Conservation (phyloP, 805 yeast genomes). For the Saccharomycopsis sp. region DNA sequence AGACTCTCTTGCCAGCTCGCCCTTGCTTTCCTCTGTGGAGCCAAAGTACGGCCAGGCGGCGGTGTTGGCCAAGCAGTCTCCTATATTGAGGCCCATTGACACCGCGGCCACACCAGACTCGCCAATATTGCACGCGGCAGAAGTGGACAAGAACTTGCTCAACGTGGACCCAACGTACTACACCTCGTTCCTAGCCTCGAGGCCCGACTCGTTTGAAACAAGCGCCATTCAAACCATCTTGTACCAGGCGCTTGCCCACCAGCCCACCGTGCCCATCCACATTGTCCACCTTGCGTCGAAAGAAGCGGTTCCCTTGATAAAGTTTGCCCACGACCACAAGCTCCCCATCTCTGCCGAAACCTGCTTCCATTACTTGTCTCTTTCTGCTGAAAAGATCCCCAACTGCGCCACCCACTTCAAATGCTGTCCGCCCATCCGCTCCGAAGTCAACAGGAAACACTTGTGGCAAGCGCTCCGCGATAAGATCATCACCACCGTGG, state of each 20-base stretch:
- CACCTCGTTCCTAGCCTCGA: constrained; percentile 64
- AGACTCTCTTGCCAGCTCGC: constrained; percentile 45
- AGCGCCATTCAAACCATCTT: constrained; percentile 73
- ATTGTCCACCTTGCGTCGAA: constrained; percentile 86
- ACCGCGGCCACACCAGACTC: constrained; percentile 25
- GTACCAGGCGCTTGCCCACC: constrained; percentile 30
- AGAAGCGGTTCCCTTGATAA: constrained; percentile 66
- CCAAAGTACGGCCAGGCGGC: constrained; percentile 42
- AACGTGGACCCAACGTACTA: constrained; percentile 55
- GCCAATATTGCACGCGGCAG: constrained; percentile 37
- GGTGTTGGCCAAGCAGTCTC: constrained; percentile 17
- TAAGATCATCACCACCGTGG: constrained; percentile 70
- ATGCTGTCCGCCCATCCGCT: constrained; percentile 92
- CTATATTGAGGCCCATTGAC: constrained; percentile 17
- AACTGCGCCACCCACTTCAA: constrained; percentile 75
- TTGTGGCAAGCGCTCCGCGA: constrained; percentile 72
- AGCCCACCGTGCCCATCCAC: constrained; percentile 62
- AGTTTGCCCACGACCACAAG: constrained; percentile 47
- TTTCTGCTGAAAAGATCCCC: constrained; percentile 70
- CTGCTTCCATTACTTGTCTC: constrained; percentile 82
- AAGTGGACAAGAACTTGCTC: constrained; percentile 32
- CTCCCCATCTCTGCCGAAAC: constrained; percentile 81
- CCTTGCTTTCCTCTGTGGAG: constrained; percentile 48
- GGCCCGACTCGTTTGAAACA: constrained; percentile 85
- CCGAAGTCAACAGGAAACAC: constrained; percentile 56